These are phyloP conservation scores for Cystobasidium slooffiae DNA, from an alignment of 1,284 basidiomycete species.

Conservation along the genomic window DNA sequence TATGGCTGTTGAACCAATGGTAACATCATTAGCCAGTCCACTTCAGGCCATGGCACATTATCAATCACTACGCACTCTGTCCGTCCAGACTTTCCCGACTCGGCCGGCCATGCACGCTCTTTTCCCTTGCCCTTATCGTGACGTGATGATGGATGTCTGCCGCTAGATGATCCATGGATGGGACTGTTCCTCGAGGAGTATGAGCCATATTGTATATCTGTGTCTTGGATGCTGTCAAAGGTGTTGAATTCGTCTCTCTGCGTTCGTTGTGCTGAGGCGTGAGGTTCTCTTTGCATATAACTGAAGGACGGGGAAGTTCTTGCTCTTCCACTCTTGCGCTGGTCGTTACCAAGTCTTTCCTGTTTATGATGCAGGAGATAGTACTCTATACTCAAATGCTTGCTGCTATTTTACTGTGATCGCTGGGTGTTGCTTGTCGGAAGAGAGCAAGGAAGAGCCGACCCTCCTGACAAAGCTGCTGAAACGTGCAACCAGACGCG, in stretches of 20 bases:
- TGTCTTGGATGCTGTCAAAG: neutral
- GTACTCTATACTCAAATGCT: too few relatives aligned
- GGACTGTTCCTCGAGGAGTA: neutral
- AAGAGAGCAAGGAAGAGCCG: too few relatives aligned
- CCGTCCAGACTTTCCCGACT: neutral
- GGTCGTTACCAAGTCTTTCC: too few relatives aligned
- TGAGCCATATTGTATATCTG: constrained; percentile 26
- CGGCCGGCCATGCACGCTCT: constrained; percentile 32
- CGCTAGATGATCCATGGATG: constrained; percentile 1
- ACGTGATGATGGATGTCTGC: constrained; percentile 1
- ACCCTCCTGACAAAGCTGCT: too few relatives aligned
- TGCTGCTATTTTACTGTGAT: too few relatives aligned
- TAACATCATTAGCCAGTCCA: neutral
- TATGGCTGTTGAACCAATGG: neutral
- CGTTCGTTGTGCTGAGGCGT: constrained; percentile 8
- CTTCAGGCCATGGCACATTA: neutral
- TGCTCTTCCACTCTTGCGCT: neutral
- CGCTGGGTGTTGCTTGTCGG: too few relatives aligned
- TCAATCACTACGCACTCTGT: neutral
- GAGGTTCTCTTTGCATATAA: constrained; percentile 42
- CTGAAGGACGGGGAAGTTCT: neutral
- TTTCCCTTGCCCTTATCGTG: constrained; percentile 32
- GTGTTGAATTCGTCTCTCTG: constrained; percentile 18
- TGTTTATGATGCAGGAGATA: too few relatives aligned
- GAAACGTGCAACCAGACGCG: too few relatives aligned